Conservation (phyloP, 2,329 filamentous ascomycete genomes). For the Pseudocercospora macadamiae region DNA sequence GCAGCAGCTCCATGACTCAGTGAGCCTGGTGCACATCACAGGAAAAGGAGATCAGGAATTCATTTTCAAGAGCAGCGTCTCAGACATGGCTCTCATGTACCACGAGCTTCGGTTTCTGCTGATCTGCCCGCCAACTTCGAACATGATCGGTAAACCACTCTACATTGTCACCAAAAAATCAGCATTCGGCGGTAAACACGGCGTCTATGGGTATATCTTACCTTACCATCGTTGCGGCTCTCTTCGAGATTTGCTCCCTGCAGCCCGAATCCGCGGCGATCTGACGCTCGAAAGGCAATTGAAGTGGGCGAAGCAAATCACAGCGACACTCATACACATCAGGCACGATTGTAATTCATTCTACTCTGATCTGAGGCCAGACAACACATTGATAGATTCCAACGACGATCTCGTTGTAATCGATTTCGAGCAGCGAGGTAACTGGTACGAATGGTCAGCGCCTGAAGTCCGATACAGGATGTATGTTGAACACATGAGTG, state of each 20-base stretch:
- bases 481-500: not conserved
- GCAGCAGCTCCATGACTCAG: not conserved
- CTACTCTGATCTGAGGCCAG: not conserved
- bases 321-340: not conserved
- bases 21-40: not conserved
- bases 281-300: not conserved
- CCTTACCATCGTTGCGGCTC: not conserved
- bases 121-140: not conserved
- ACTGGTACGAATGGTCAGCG: not conserved
- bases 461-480: not conserved
- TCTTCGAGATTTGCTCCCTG: not conserved
- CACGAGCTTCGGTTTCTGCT: not conserved
- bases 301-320: not conserved
- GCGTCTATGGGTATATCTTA: not conserved
- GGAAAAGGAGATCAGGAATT: not conserved
- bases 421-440: not conserved
- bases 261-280: not conserved
- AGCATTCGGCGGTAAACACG: not conserved
- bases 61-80: not conserved
- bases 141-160: not conserved
- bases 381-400: not conserved
- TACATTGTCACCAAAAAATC: not conserved
- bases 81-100: not conserved
- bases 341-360: not conserved
- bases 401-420: not conserved